Evolutionary conservation across 2,329 filamentous ascomycete species (phyloP).

Genomic region (Penicillium thymicola): DNA sequence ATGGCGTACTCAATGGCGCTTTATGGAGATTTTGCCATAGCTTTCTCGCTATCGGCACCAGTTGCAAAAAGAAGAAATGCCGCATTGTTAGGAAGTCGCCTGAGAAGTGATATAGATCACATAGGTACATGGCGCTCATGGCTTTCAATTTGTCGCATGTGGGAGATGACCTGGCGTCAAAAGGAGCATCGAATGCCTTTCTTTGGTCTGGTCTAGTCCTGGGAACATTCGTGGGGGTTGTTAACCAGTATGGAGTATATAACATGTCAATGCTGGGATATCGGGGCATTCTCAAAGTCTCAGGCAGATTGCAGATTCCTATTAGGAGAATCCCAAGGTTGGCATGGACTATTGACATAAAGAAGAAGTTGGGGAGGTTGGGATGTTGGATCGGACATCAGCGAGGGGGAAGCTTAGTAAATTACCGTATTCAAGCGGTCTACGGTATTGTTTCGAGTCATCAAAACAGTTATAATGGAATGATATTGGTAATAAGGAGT

Average conservation of each 20-base stretch:
- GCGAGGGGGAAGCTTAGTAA: background rate
- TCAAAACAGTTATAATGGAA: background rate
- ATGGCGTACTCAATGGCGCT: background rate
- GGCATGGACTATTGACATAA: background rate
- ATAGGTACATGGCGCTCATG: background rate
- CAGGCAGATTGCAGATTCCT: no score
- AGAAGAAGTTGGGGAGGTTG: background rate
- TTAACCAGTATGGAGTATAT: background rate
- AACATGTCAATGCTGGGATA: background rate
- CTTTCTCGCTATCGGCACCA: background rate
- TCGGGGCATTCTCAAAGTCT: background rate
- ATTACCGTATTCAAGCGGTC: slow-evolving; percentile 2
- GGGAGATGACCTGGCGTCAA: background rate
- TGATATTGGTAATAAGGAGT: background rate
- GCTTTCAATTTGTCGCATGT: background rate
- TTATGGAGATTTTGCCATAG: background rate
- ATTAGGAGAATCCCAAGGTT: no score
- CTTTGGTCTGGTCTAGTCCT: background rate
- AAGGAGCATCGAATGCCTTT: background rate
- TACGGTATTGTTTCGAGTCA: background rate
- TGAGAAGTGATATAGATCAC: background rate
- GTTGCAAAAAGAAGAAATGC: background rate
- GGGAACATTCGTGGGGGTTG: background rate
- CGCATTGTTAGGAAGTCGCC: background rate
- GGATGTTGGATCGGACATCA: background rate